phyloP scores from a whole-genome alignment of 176 grass and related monocot genomes.

The Chloris gayana region DNA sequence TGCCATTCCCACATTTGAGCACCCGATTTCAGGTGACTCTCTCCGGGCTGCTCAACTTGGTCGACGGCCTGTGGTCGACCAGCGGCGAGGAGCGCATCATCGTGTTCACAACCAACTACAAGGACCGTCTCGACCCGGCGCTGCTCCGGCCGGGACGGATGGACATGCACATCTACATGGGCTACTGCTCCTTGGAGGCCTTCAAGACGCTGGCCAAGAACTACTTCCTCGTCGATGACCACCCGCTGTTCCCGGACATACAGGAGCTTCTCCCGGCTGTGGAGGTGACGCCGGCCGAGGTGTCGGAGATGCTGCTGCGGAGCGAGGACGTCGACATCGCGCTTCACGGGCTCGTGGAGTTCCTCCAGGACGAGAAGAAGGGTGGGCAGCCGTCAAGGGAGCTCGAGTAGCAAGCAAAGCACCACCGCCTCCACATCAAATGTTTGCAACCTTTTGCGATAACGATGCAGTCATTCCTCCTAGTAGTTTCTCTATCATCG shows the following conservation, averaged over 20 bases:
- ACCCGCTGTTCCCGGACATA: slow-evolving; percentile 31
- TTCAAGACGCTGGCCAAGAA: slow-evolving; percentile 51
- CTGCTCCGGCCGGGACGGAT: slow-evolving; percentile 75
- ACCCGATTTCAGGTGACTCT: no score
- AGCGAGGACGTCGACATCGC: slow-evolving; percentile 22
- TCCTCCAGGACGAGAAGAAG: slow-evolving; percentile 14
- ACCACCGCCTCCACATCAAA: no score
- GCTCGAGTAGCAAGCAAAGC: neutral
- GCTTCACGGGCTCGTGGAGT: neutral
- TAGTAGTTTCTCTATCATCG: no score
- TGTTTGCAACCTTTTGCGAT: no score
- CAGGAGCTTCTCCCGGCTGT: neutral
- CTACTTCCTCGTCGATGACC: slow-evolving; percentile 47
- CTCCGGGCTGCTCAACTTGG: slow-evolving; percentile 42
- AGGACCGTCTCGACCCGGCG: slow-evolving; percentile 76
- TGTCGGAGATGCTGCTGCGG: slow-evolving; percentile 47
- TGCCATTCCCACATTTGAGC: neutral
- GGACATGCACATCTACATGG: slow-evolving; percentile 80
- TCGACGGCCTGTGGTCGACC: slow-evolving; percentile 50
- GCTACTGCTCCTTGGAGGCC: slow-evolving; percentile 42
- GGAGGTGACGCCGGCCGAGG: slow-evolving; percentile 38
- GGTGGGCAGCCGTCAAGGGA: no score
- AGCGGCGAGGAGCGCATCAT: slow-evolving; percentile 75
- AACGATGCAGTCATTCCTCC: no score
- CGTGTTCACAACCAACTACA: slow-evolving; percentile 88